Conservation (phyloP, 306 rosid species). For the Benincasa hispida region DNA sequence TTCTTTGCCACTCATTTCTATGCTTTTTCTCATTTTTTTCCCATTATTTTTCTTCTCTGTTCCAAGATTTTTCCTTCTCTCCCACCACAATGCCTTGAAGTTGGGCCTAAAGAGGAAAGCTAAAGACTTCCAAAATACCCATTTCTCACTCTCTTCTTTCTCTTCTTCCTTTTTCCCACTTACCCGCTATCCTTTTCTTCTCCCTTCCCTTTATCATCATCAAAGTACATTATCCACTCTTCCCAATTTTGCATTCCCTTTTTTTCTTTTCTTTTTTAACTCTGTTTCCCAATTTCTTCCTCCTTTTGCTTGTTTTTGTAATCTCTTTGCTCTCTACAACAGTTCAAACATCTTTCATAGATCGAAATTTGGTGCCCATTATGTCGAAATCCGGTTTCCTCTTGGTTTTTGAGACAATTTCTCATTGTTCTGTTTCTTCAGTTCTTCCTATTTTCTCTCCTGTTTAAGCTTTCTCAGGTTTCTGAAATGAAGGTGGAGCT, state of each 20-base stretch:
- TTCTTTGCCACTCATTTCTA: slow-evolving; percentile 23
- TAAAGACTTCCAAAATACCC: not conserved
- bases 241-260: not conserved
- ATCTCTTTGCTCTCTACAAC: not conserved
- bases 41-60: not conserved
- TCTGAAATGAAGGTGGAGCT: not conserved
- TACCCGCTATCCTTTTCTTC: not conserved
- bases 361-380: not conserved
- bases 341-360: not conserved
- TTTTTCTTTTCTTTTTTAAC: not conserved
- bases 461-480: not conserved
- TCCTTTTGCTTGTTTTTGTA: not conserved
- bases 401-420: not conserved
- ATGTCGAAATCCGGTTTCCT: not conserved
- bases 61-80: not conserved
- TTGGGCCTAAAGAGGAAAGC: slow-evolving; percentile 12
- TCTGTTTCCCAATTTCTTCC: not conserved
- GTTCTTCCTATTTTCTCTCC: not conserved
- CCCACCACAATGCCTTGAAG: not conserved
- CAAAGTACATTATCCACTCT: slow-evolving; percentile 4
- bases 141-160: not conserved
- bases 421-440: not conserved
- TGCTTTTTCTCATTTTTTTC: not conserved
- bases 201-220: slow-evolving; percentile 1
- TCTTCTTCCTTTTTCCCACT: not conserved